These are phyloP conservation scores for Penicillium desertorum DNA, from an alignment of 495 filamentous ascomycete species.

Conservation along the genomic window DNA sequence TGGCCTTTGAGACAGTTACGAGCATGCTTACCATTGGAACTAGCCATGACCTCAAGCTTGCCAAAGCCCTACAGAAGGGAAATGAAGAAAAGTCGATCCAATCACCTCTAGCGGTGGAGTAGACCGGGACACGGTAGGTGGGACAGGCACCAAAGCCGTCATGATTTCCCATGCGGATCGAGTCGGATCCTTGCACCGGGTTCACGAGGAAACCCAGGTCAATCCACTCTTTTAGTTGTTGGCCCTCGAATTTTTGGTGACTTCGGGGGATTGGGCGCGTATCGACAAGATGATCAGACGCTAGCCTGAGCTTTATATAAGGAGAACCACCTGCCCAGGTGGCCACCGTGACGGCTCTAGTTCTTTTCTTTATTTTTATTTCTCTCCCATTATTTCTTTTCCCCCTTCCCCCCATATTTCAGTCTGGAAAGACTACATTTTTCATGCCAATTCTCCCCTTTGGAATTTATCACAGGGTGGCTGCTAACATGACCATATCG, in stretches of 20 bases:
- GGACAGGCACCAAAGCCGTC: slow-evolving; percentile 33
- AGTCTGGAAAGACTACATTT: not conserved
- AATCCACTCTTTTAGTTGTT: slow-evolving; percentile 14
- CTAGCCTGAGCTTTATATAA: slow-evolving; percentile 39
- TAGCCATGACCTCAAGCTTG: not conserved
- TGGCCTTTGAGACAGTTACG: slow-evolving; percentile 1
- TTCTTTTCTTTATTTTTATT: slow-evolving; percentile 16
- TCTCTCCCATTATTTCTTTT: slow-evolving; percentile 10
- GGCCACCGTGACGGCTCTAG: slow-evolving; percentile 24
- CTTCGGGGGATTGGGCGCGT: slow-evolving; percentile 26
- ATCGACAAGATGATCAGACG: slow-evolving; percentile 33
- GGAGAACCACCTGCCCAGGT: slow-evolving; percentile 27
- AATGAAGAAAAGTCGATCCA: slow-evolving; percentile 13
- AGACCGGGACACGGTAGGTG: slow-evolving; percentile 25
- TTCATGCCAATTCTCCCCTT: not conserved
- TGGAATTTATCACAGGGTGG: not conserved
- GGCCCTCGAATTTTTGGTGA: slow-evolving; percentile 6
- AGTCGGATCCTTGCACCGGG: slow-evolving; percentile 30
- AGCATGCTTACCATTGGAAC: not conserved
- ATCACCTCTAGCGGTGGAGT: slow-evolving; percentile 23
- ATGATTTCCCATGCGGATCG: slow-evolving; percentile 33
- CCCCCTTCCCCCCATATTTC: slow-evolving; percentile 4
- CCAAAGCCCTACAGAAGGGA: slow-evolving; percentile 9
- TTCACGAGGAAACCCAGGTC: slow-evolving; percentile 14
- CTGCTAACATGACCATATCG: not conserved